A percentile compares a stretch with the other conserved stretches of the same genome.
Conservation (phyloP, 106 monocot species). For the Dendrobium officinale region DNA sequence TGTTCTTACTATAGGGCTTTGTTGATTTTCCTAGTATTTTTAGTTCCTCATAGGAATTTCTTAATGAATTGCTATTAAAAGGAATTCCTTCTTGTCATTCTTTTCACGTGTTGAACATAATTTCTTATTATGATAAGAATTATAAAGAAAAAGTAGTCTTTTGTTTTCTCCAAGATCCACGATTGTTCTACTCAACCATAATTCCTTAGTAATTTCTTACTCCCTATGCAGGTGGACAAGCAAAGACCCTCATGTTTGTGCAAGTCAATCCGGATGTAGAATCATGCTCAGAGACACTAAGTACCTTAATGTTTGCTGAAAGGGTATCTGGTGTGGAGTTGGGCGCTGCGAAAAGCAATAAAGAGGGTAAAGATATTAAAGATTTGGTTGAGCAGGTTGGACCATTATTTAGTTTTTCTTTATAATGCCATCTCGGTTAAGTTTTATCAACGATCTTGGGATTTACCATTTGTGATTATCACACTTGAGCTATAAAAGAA, state of each 20-base stretch:
- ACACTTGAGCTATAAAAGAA: not conserved
- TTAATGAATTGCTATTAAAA: no score
- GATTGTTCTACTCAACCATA: not conserved
- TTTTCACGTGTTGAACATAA: not conserved
- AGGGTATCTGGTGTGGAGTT: constrained; percentile 96
- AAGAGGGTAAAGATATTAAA: constrained; percentile 90
- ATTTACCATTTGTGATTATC: not conserved
- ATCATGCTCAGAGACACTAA: constrained; percentile 82
- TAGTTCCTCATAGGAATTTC: no score
- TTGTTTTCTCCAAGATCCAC: not conserved
- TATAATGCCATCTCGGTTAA: not conserved
- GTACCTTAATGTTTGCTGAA: constrained; percentile 97
- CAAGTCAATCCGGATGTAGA: constrained; percentile 93
- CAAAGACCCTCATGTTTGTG: constrained; percentile 97
- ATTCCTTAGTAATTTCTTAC: not conserved
- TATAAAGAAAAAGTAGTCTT: not conserved
- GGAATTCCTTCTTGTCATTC: not conserved
- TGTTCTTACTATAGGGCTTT: not conserved
- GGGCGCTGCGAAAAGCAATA: constrained; percentile 89
- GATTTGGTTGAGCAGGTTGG: constrained; percentile 93
- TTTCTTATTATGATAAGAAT: not conserved
- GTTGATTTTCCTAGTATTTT: not conserved
- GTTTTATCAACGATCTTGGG: not conserved
- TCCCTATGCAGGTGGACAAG: constrained; percentile 68
- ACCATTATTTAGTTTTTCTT: not conserved